Conservation (phyloP, 78 protist species). For the Polysphondylium violaceum region DNA sequence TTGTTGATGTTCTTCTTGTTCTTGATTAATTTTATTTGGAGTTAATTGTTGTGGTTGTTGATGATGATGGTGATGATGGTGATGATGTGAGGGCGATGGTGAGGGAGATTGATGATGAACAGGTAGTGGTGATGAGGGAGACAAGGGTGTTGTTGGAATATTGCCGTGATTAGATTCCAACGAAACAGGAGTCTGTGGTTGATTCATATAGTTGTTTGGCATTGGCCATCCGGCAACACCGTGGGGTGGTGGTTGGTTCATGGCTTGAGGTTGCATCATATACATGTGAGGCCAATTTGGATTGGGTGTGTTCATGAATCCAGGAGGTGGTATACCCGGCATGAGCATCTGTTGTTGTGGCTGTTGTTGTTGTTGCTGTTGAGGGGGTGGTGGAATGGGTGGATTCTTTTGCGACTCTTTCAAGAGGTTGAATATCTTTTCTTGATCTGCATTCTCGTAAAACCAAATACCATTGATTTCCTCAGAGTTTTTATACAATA, state of each 20-base stretch:
- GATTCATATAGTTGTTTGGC: conserved; percentile 19
- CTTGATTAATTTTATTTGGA: conserved; percentile 10
- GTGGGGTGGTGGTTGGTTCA: not conserved
- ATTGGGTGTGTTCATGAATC: not conserved
- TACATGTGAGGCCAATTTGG: no score
- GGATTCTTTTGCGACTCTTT: conserved; percentile 51
- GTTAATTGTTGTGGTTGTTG: conserved; percentile 29
- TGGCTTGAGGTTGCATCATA: conserved; percentile 8
- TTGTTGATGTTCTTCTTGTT: no score
- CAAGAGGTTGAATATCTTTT: conserved; percentile 25
- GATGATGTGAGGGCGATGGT: not conserved
- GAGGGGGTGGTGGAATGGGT: conserved; percentile 19
- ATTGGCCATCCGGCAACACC: not conserved
- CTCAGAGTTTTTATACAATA: conserved; percentile 36
- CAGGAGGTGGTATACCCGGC: conserved; percentile 32
- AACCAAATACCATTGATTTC: conserved; percentile 75
- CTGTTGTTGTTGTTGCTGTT: conserved; percentile 21
- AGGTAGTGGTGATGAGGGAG: conserved; percentile 6
- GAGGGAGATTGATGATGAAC: conserved; percentile 4
- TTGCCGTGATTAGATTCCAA: not conserved
- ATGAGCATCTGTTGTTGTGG: conserved; percentile 4
- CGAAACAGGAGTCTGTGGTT: not conserved
- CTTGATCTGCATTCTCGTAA: conserved; percentile 50
- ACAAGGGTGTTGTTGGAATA: not conserved
- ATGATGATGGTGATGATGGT: conserved; percentile 16